Base-by-base conservation (phyloP, 2,329 filamentous ascomycete genomes). In the Penicillium paneum region DNA sequence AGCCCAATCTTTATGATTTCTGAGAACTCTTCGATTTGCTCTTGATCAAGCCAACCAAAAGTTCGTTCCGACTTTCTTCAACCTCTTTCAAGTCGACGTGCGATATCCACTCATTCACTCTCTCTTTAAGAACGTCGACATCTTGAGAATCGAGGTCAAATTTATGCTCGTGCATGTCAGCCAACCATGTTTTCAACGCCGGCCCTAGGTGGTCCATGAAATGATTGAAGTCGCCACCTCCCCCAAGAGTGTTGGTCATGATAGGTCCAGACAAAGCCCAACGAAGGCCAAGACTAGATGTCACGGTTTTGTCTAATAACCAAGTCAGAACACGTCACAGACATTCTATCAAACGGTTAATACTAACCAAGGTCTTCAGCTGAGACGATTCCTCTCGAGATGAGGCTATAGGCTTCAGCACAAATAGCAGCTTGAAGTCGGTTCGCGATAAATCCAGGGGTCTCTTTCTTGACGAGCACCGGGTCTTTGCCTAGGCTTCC, bases 371-470 rank as follows among this genome's bases (percentile, higher is more conserved):
- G 21, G 34, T 62, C 57, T 13, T 60, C 53, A 0, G 59, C 52
- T 3, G 59, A 62, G 11, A 62, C 58, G 4, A 76, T 61, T 4
- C 71, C 72, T 10, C 70, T 59, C 5, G 56, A 57, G 7, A 75
- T 64, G 5, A 76, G 58, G 45, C 67, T 68, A 46, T 71, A 69
- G 0, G 72, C 70, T 56, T 77, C 74, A 3, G 65, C 65, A 34
- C 67, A 63, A 0, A 78, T 61, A 1, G 73, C 72, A 0, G 69
- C 69, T 54, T 79, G 77, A 0, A 80, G 70, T 7, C 78, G 68
- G 62, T 79, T 79, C 15, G 75, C 77, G 8, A 78, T 69, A 51
- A 76, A 74, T 0, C 77, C 77, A 2, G 72, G 67, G 0, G 72
- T 69, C 56, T 79, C 76, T 42, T 76, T 70, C 50, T 69, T 67